These are phyloP conservation scores for Pseudopediastrum boryanum DNA, from an alignment of 139 green algal species.

Conservation along the genomic window DNA sequence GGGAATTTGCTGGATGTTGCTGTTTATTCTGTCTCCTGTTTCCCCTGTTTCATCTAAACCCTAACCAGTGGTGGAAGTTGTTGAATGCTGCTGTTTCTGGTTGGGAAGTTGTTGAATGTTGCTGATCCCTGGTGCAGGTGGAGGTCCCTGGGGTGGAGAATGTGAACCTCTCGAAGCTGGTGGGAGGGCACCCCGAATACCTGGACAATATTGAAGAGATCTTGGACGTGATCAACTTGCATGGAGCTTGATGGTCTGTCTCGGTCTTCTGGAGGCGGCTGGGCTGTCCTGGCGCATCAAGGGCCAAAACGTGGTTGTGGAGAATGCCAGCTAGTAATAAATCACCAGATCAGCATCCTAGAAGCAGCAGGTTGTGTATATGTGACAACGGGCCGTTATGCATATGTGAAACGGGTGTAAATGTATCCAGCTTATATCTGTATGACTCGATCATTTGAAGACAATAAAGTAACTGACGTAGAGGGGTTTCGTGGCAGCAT, in stretches of 20 bases:
- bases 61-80: background rate
- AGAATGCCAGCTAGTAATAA: too few relatives aligned
- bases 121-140: constrained; percentile 1
- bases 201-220: constrained; percentile 58
- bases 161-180: constrained; percentile 64
- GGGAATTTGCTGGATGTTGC: background rate
- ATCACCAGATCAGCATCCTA: too few relatives aligned
- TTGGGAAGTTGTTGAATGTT: background rate
- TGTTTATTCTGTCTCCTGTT: background rate
- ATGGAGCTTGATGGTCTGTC: constrained; percentile 23
- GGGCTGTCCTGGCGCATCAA: too few relatives aligned
- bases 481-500: too few relatives aligned
- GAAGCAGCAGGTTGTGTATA: too few relatives aligned
- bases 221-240: constrained; percentile 57
- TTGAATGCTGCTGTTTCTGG: background rate
- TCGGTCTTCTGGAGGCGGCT: too few relatives aligned
- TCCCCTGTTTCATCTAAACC: background rate
- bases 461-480: too few relatives aligned
- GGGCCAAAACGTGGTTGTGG: too few relatives aligned
- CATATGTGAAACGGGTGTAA: too few relatives aligned
- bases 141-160: constrained; percentile 75
- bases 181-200: constrained; percentile 72
- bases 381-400: too few relatives aligned
- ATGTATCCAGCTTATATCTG: too few relatives aligned
- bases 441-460: too few relatives aligned